phyloP scores from a whole-genome alignment of 2,329 filamentous ascomycete species.

The Aspergillus texensis region DNA sequence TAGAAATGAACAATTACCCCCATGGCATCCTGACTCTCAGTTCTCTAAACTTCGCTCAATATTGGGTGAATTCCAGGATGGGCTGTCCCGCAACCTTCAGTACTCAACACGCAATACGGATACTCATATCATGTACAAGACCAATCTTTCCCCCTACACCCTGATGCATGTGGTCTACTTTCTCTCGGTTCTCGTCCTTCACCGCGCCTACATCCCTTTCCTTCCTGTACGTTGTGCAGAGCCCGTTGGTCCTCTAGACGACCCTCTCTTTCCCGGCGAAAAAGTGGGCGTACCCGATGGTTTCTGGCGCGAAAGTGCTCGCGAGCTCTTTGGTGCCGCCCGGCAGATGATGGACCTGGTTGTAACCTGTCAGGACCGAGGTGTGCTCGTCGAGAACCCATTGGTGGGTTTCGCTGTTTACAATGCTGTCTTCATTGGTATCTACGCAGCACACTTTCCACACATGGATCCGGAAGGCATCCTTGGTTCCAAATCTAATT shows the following conservation, averaged over 20 bases:
- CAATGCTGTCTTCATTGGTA: conserved; percentile 53
- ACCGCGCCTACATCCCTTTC: conserved; percentile 60
- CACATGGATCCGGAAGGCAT: conserved; percentile 58
- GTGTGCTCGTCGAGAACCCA: conserved; percentile 57
- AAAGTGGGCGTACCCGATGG: conserved; percentile 47
- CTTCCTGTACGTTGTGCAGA: conserved; percentile 53
- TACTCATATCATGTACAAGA: conserved; percentile 56
- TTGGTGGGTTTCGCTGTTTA: conserved; percentile 59
- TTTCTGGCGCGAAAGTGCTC: conserved; percentile 57
- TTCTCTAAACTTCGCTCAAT: conserved; percentile 51
- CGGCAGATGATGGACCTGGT: conserved; percentile 58
- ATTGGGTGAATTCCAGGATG: conserved; percentile 54
- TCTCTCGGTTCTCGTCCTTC: conserved; percentile 57
- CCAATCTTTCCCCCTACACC: conserved; percentile 55
- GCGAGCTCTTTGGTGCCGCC: conserved; percentile 55
- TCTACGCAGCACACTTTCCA: conserved; percentile 58
- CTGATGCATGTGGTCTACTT: conserved; percentile 59
- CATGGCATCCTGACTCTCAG: conserved; percentile 56
- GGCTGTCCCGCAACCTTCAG: conserved; percentile 55
- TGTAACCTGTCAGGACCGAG: conserved; percentile 53
- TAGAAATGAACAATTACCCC: conserved; percentile 52
- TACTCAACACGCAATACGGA: conserved; percentile 56
- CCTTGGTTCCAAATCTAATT: conserved; percentile 40
- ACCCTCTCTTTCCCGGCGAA: conserved; percentile 49
- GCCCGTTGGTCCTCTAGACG: conserved; percentile 57